Evolutionary conservation across 1,139 yeast species (phyloP), one percentile per base, ranked within the genome.

Genomic region (Eremothecium coryli): DNA sequence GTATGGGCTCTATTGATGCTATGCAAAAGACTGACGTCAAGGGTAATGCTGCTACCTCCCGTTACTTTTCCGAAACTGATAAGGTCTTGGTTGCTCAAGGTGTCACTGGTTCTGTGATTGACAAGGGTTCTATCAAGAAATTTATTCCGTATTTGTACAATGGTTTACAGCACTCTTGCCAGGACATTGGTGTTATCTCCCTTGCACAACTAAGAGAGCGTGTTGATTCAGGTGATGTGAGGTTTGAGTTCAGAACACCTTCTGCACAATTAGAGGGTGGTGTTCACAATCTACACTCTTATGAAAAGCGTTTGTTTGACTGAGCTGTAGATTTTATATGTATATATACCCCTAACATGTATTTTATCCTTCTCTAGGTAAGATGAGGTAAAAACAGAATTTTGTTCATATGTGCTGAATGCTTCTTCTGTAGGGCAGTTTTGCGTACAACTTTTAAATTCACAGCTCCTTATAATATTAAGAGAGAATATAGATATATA

Each of bases 201-300:
- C 61, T 82, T 50, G 58, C 53, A 12, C 76, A 66, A 36, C 73
- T 90, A 63, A 81, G 82, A 60, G 63, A 64, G 39, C 64, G 69
- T 37, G 93, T 84, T 42, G 70, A 68, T 52, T 46, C 54, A 39
- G 94, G 94, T 48, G 68, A 66, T 23, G 80, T 86, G 45, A 79
- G 98, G 68, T 90, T 93, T 58, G 98, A 93, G 69, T 79, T 82
- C 66, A 85, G 99, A 76, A 86, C 98, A 49, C 94, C 97, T 37
- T 82, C 95, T 58, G 96, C 98, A 43, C 98, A 90, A 73, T 73
- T 86, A 49, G 99, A 90, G 69, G 99, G 99, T 69, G 97, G 97
- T 64, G 93, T 90, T 44, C 85, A 85, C 67, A 90, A 94, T 59
- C 75, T 93, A 64, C 88, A 85, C 73, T 86, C 96, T 43, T 90